Evolutionary conservation across 345 rosid genomes (phyloP).

Genomic region (Cochlearia excelsa): DNA sequence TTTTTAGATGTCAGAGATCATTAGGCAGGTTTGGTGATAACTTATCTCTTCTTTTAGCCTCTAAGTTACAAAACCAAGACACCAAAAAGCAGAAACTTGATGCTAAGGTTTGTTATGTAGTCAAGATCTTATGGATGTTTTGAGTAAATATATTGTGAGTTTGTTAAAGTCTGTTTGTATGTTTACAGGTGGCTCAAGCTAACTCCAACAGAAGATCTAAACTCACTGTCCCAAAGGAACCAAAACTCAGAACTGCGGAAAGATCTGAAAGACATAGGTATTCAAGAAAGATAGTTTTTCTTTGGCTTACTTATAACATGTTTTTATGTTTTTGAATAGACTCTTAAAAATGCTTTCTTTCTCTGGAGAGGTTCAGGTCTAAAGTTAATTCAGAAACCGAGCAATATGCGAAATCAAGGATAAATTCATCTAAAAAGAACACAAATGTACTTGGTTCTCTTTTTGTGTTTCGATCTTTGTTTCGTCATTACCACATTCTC

Average conservation of each 20-base stretch:
- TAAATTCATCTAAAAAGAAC: slow-evolving; percentile 22
- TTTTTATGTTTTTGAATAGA: too few species aligned
- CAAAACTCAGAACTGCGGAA: slow-evolving; percentile 34
- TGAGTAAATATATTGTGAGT: too few species aligned
- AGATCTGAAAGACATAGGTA: slow-evolving; percentile 36
- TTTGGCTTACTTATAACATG: neutral
- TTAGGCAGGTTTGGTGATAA: slow-evolving; percentile 38
- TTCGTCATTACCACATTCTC: neutral
- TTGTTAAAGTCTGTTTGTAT: neutral
- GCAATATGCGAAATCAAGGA: slow-evolving; percentile 6
- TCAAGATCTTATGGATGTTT: neutral
- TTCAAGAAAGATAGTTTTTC: neutral
- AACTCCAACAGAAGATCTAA: slow-evolving; percentile 12
- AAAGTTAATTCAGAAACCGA: slow-evolving; percentile 22
- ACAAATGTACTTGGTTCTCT: slow-evolving; percentile 14
- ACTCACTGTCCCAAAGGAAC: slow-evolving; percentile 39
- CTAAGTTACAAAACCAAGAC: slow-evolving; percentile 40
- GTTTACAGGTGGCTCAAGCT: slow-evolving; percentile 22
- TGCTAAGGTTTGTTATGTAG: slow-evolving; percentile 29
- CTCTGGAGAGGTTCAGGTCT: slow-evolving; percentile 28
- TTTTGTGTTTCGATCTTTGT: slow-evolving; percentile 1
- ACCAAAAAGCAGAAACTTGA: slow-evolving; percentile 70
- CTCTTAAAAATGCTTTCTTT: neutral
- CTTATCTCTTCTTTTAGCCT: slow-evolving; percentile 36
- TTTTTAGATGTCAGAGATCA: slow-evolving; percentile 46